Evolutionary conservation across 2,329 filamentous ascomycete species (phyloP).

Genomic region (Aureobasidium sp.): DNA sequence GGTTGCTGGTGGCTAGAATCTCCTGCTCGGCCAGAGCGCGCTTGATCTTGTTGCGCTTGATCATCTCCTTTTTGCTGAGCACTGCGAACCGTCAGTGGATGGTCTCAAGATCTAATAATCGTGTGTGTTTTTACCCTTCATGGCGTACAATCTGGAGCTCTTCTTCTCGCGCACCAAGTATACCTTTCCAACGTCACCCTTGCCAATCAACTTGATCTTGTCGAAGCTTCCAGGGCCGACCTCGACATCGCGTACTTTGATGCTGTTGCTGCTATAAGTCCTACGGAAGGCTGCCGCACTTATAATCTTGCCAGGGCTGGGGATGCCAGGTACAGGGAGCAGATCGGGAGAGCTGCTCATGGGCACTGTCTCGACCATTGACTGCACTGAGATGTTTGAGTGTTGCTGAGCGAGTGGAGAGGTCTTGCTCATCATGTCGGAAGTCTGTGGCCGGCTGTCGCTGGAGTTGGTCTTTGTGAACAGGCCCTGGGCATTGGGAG

Average conservation of each 20-base stretch:
- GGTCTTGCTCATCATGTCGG: slow-evolving; percentile 78
- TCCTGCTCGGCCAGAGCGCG: slow-evolving; percentile 94
- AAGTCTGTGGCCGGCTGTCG: slow-evolving; percentile 66
- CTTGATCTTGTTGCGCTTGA: slow-evolving; percentile 99
- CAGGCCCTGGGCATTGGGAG: slow-evolving; percentile 90
- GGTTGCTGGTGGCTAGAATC: slow-evolving; percentile 95
- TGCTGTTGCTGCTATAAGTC: slow-evolving; percentile 98
- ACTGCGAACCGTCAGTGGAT: slow-evolving; percentile 46
- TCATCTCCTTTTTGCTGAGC: slow-evolving; percentile 99
- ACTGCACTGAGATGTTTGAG: slow-evolving; percentile 40
- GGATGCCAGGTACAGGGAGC: slow-evolving; percentile 33
- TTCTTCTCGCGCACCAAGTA: slow-evolving; percentile 98
- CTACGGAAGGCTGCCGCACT: slow-evolving; percentile 70
- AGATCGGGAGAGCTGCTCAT: slow-evolving; percentile 23
- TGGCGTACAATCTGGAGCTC: slow-evolving; percentile 87
- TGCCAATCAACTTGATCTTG: slow-evolving; percentile 99
- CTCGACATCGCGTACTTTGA: slow-evolving; percentile 96
- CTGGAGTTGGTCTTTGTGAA: slow-evolving; percentile 54
- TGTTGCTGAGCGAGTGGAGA: slow-evolving; percentile 12
- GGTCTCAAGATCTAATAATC: too few relatives aligned
- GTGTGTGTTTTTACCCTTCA: slow-evolving; percentile 68
- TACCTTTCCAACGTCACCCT: slow-evolving; percentile 97
- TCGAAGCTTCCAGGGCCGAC: slow-evolving; percentile 93
- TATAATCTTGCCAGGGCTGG: slow-evolving; percentile 57
- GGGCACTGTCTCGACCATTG: slow-evolving; percentile 43